Evolutionary conservation across 441 rosid genomes (phyloP), one percentile per base, ranked within the genome.

Genomic region (Croton setiger): DNA sequence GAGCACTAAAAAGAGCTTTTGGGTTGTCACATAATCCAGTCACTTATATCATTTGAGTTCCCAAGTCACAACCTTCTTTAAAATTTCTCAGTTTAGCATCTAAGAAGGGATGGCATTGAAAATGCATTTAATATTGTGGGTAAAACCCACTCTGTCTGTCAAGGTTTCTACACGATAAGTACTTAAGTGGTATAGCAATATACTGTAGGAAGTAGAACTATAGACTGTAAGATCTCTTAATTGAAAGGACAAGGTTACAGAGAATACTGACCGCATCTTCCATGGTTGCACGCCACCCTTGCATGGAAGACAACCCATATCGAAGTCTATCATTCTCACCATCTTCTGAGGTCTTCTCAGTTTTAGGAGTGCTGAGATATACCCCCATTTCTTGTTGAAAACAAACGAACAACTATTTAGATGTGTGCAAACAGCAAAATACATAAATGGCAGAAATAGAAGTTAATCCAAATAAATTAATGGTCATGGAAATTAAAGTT

Each of bases 271-370:
- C 98, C 18, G 97, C 98, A 79, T 93, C 98, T 86, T 93, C 98
- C 97, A 93, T 93, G 60, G 87, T 75, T 47, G 96, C 78, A 60
- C 98, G 97, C 98, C 97, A 93, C 48, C 98, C 97, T 80, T 93
- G 98, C 98, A 93, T 93, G 74, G 96, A 93, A 17, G 95, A 89
- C 73, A 86, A 39, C 11, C 98, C 98, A 78, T 88, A 93, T 70
- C 93, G 82, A 70, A 93, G 85, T 78, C 80, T 76, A 66, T 80
- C 74, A 76, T 91, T 93, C 67, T 75, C 97, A 11, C 95, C 96
- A 76, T 93, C 97, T 75, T 89, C 93, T 58, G 97, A 91, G 68
- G 68, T 78, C 76, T 93, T 93, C 13, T 93, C 97, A 33, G 92
- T 89, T 77, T 88, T 91, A 0, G 98, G 98, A 51, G 93, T 47